Evolutionary conservation across 2,329 filamentous ascomycete species (phyloP).

Genomic region (Claviceps sp.): DNA sequence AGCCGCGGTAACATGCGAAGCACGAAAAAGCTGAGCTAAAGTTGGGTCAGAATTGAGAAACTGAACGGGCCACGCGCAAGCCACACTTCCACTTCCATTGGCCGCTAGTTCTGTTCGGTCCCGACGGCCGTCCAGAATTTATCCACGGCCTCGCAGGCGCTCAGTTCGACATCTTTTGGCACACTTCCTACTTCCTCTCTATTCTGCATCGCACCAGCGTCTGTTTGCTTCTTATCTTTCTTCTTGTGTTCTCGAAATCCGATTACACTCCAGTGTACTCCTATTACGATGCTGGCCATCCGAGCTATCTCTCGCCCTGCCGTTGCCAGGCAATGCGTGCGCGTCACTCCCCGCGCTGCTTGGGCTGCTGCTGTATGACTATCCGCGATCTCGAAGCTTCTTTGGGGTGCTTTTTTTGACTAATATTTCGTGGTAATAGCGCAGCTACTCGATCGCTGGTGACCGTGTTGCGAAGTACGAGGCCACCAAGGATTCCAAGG

Average conservation of each 20-base stretch:
- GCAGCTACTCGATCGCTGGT: conserved; percentile 51
- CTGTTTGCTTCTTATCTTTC: conserved; percentile 13
- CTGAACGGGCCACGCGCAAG: not conserved
- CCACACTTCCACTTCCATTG: conserved; percentile 1
- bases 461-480: conserved; percentile 85
- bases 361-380: conserved; percentile 23
- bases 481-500: conserved; percentile 76
- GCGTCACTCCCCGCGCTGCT: conserved; percentile 46
- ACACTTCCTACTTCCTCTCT: conserved; percentile 6
- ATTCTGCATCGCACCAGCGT: conserved; percentile 8
- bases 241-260: conserved; percentile 11
- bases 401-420: conserved; percentile 1
- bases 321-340: conserved; percentile 65
- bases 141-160: conserved; percentile 9
- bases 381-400: conserved; percentile 8
- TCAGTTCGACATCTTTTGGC: not conserved
- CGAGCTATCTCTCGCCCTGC: conserved; percentile 59
- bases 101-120: conserved; percentile 1
- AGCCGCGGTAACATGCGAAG: not conserved
- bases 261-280: conserved; percentile 7
- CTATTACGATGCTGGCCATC: conserved; percentile 61
- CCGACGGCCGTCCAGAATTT: conserved; percentile 10
- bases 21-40: not conserved
- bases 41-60: not conserved
- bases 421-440: conserved; percentile 28